A percentile compares a stretch with the other conserved stretches of the same genome.
These are phyloP conservation scores for Coemansia sp. DNA, from an alignment of 192 early-diverging fungal genomes.

Conservation along the genomic window DNA sequence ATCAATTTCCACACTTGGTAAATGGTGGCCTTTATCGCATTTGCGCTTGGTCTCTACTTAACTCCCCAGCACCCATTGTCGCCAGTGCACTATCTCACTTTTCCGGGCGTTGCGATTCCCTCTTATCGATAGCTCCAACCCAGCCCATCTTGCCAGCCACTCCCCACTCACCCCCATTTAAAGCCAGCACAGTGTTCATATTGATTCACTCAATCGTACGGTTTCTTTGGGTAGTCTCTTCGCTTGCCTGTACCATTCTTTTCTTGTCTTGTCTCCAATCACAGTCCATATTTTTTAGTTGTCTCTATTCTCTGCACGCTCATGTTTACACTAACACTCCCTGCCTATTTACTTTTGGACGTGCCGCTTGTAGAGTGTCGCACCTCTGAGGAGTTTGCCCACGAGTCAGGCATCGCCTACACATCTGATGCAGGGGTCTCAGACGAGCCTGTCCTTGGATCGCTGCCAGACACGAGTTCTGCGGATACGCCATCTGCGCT, in stretches of 20 bases:
- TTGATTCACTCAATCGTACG: neutral
- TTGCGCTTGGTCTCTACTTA: neutral
- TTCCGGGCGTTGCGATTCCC: neutral
- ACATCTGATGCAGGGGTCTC: constrained; percentile 4
- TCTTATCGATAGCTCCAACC: neutral
- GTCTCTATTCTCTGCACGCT: constrained; percentile 5
- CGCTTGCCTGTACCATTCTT: constrained; percentile 11
- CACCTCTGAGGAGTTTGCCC: constrained; percentile 42
- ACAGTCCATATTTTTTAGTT: neutral
- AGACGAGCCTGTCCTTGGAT: neutral
- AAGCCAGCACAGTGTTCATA: neutral
- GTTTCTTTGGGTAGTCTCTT: neutral
- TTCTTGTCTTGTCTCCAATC: neutral
- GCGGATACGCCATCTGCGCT: neutral
- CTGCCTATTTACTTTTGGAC: constrained; percentile 17
- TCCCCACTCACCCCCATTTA: constrained; percentile 2
- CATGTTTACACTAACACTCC: constrained; percentile 27
- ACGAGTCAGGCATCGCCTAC: constrained; percentile 35
- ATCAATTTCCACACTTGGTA: neutral
- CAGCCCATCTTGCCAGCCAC: neutral
- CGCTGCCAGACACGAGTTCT: neutral
- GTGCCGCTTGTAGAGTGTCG: constrained; percentile 46
- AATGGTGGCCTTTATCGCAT: neutral
- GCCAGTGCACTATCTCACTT: neutral
- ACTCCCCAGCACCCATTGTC: neutral